phyloP scores from a whole-genome alignment of 768 basidiomycete species.

The Asterophora lycoperdoides region DNA sequence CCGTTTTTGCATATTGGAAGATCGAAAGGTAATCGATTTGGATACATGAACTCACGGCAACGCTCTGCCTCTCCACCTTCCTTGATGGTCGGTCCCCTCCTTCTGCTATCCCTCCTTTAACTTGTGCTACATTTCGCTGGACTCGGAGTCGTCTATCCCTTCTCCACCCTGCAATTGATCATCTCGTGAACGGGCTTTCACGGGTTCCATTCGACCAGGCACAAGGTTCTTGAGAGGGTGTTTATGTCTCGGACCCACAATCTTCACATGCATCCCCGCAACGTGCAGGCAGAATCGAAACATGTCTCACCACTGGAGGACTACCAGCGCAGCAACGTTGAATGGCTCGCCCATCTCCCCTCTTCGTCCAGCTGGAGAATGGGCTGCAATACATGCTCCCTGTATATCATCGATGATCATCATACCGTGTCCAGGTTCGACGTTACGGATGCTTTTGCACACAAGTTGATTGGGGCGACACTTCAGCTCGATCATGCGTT shows the following conservation, averaged over 20 bases:
- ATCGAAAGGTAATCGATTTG: not conserved
- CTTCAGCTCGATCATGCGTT: not conserved
- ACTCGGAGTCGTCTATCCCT: not conserved
- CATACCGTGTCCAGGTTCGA: not conserved
- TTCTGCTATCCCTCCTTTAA: not conserved
- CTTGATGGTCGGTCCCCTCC: conserved; percentile 3
- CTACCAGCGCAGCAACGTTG: not conserved
- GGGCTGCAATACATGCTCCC: not conserved
- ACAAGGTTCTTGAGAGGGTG: not conserved
- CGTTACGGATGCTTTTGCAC: not conserved
- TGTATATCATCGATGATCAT: not conserved
- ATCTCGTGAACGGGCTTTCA: conserved; percentile 2
- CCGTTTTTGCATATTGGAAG: conserved; percentile 5
- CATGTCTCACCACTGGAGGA: not conserved
- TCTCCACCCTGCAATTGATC: not conserved
- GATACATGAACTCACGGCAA: conserved; percentile 7
- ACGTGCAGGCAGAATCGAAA: not conserved
- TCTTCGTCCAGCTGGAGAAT: not conserved
- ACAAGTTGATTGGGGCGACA: not conserved
- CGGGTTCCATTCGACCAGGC: not conserved
- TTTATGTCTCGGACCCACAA: conserved; percentile 10
- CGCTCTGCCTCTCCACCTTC: conserved; percentile 4
- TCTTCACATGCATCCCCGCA: conserved; percentile 9
- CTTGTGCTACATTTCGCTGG: conserved; percentile 4
- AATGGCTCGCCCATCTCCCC: not conserved